Base-by-base conservation (phyloP, 371 early-diverging fungal species). In the Syncephalastrum sp. region DNA sequence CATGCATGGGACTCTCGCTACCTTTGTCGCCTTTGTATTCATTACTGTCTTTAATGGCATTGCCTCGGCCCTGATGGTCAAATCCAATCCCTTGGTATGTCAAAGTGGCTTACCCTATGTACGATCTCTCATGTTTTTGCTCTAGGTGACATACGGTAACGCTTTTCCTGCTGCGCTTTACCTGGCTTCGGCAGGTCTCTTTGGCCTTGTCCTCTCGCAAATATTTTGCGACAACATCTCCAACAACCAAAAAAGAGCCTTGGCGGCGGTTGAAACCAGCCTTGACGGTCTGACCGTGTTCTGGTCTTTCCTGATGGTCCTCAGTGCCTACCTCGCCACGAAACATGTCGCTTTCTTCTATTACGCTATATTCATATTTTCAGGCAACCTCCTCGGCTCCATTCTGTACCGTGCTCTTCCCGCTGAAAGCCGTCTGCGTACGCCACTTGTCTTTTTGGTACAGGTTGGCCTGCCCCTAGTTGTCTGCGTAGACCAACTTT, bases 281-380 rank as follows among this genome's bases (percentile, higher is more conserved):
- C 59, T 72, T 50, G 64, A 67, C 49, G 80, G 80, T 24, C 16
- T 81, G 47, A 69, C 74, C 12, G 59, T 66, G 13, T 76, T 84
- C 42, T 82, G 82, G 82, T 79, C 77, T 74, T 42, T 79, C 2
- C 45, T 77, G 17, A 56, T 80, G 27, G 53, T 72, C 1, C 42
- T 60, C 5, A 67, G 78, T 6, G 54, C 62, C 2, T 52, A 59
- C 46, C 38, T 68, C 0, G 81, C 70, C 14, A 54, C 57, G 0
- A 60, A 61, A 5, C 47, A 57, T 3, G 56, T 84, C 25, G 77
- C 78, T 4, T 58, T 68, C 6, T 57, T 82, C 23, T 82, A 79
- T 49, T 82, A 69, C 54, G 41, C 68, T 17, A 60, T 75, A 17
- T 81, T 75, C 59, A 52, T 80, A 44, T 56, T 73, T 27, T 61